A percentile compares a stretch with the other conserved stretches of the same genome.
These are phyloP conservation scores for Phaeosphaeria sp. DNA, from an alignment of 2,329 filamentous ascomycete genomes.

Conservation along the genomic window DNA sequence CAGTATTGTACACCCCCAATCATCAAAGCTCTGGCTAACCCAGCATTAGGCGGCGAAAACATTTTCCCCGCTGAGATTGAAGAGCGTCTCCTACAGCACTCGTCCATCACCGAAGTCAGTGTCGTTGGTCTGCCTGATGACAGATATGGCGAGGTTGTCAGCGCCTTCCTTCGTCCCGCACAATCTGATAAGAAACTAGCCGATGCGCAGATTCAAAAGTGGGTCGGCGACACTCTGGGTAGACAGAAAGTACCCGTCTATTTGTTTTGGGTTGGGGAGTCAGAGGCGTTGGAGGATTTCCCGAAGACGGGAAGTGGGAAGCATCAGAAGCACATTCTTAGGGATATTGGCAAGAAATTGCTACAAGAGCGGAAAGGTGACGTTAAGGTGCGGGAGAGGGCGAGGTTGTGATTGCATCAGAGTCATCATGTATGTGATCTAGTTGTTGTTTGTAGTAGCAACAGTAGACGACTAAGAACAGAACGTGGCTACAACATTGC, in stretches of 20 bases:
- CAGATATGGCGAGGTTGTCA: constrained; percentile 74
- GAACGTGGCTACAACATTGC: too few relatives aligned
- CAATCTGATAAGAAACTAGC: constrained; percentile 14
- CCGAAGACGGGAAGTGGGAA: constrained; percentile 51
- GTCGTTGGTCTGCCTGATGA: constrained; percentile 71
- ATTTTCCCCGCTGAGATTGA: constrained; percentile 74
- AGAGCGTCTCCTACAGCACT: constrained; percentile 69
- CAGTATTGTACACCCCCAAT: constrained; percentile 7
- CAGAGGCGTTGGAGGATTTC: constrained; percentile 31
- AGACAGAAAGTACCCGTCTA: constrained; percentile 65
- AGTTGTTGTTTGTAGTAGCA: too few relatives aligned
- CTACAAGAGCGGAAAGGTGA: not conserved
- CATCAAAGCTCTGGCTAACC: not conserved
- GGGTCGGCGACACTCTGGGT: constrained; percentile 39
- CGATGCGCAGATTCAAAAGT: constrained; percentile 35
- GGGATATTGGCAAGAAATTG: constrained; percentile 10
- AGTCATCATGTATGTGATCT: too few relatives aligned
- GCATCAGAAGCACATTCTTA: constrained; percentile 47
- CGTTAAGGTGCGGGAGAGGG: too few relatives aligned
- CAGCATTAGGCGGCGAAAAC: constrained; percentile 33
- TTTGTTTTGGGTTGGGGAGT: constrained; percentile 72
- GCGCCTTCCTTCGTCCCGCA: constrained; percentile 60
- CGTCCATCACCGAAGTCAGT: constrained; percentile 65
- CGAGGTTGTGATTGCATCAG: too few relatives aligned
- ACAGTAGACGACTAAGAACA: too few relatives aligned